Evolutionary conservation across 129 eudicot species (phyloP).

Genomic region (Saposhnikovia divaricata): DNA sequence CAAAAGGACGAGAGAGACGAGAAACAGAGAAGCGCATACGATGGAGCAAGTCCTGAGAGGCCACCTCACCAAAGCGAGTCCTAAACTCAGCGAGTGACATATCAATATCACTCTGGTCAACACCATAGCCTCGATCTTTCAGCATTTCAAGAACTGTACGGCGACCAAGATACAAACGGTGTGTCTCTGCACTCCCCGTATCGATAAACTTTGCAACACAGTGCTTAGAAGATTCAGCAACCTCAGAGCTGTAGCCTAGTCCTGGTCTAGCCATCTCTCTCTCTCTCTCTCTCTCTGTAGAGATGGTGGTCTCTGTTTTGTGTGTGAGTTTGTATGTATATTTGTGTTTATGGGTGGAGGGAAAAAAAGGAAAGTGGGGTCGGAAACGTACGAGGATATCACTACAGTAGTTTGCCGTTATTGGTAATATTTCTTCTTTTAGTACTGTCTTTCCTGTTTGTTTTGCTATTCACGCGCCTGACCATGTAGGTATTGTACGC

Average conservation of each 20-base stretch:
- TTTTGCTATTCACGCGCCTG: not conserved
- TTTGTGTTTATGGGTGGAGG: not conserved
- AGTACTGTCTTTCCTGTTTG: not conserved
- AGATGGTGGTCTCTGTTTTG: too few relatives aligned
- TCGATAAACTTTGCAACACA: not conserved
- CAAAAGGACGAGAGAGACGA: not conserved
- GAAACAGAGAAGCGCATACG: constrained; percentile 1
- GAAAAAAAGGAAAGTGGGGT: not conserved
- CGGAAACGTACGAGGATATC: not conserved
- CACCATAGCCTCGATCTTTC: not conserved
- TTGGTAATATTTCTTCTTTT: not conserved
- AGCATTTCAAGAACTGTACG: not conserved
- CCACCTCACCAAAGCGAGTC: not conserved
- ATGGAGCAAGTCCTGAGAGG: not conserved
- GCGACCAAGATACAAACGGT: not conserved
- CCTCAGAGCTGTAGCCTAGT: not conserved
- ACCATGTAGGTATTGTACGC: not conserved
- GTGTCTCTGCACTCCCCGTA: not conserved
- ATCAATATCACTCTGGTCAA: not conserved
- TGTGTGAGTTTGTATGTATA: not conserved
- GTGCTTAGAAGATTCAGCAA: not conserved
- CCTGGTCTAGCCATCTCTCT: not conserved
- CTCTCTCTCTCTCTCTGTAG: not conserved
- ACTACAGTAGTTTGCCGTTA: not conserved
- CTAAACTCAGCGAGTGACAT: not conserved